These are phyloP conservation scores for Cryptosporidium sp. DNA, from an alignment of 169 alveolate species.

Conservation along the genomic window DNA sequence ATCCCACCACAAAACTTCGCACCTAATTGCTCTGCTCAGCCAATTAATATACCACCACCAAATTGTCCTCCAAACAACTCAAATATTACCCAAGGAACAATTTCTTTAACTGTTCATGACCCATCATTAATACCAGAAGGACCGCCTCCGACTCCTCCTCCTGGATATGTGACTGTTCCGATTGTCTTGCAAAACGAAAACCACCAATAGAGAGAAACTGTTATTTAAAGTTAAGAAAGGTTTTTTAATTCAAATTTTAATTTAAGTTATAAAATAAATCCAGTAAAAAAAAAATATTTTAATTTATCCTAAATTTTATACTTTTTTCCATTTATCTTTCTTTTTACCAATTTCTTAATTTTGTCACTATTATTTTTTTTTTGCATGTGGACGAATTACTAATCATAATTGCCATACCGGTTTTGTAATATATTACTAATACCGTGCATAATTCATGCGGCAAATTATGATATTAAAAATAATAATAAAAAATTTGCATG, in stretches of 20 bases:
- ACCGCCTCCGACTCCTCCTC: conserved; percentile 71
- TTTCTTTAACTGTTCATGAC: conserved; percentile 35
- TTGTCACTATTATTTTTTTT: neutral
- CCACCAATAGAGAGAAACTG: neutral
- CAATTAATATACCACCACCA: conserved; percentile 18
- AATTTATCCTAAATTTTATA: too few relatives aligned
- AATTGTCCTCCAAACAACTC: conserved; percentile 18
- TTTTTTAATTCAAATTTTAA: neutral
- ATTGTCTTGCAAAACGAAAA: conserved; percentile 31
- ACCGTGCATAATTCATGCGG: conserved; percentile 33
- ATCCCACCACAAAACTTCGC: conserved; percentile 5
- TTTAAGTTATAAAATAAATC: neutral
- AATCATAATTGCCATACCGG: neutral
- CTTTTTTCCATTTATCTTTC: neutral
- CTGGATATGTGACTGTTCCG: conserved; percentile 74
- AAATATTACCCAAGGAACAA: conserved; percentile 57
- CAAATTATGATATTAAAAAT: neutral
- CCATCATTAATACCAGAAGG: conserved; percentile 70
- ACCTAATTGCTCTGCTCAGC: neutral
- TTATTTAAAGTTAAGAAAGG: neutral
- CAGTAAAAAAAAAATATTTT: too few relatives aligned
- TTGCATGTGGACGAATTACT: conserved; percentile 27
- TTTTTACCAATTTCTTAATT: neutral
- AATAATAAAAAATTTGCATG: neutral
- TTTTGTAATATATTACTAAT: neutral